Conservation (phyloP, 1,139 yeast genomes). For the Magnusiomyces fungicola region DNA sequence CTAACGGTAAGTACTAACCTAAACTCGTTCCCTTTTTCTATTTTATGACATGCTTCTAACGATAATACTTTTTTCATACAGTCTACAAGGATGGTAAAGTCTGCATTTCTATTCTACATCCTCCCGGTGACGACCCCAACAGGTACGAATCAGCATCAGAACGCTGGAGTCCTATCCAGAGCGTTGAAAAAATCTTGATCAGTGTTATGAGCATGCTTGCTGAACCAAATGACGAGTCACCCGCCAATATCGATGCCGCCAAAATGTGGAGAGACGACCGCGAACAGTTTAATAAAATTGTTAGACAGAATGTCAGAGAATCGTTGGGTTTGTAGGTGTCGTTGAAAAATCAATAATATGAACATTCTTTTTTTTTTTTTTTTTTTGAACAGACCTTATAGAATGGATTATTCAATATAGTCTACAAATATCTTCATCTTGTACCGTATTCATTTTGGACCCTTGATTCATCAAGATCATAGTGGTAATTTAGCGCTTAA, state of each 20-base stretch:
- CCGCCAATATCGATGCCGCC: constrained; percentile 95
- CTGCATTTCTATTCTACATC: constrained; percentile 87
- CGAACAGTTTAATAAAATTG: constrained; percentile 55
- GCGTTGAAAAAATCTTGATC: constrained; percentile 86
- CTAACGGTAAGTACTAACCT: constrained; percentile 58
- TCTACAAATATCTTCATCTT: no score
- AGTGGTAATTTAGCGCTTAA: no score
- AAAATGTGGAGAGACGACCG: constrained; percentile 88
- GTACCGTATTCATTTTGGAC: no score
- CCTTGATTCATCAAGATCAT: no score
- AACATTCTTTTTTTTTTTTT: no score
- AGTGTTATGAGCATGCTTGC: constrained; percentile 72
- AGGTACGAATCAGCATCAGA: constrained; percentile 93
- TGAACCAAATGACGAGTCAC: constrained; percentile 94
- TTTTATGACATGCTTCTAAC: background rate
- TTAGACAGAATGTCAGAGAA: constrained; percentile 55
- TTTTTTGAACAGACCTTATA: no score
- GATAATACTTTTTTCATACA: constrained; percentile 2
- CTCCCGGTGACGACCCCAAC: constrained; percentile 96
- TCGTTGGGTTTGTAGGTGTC: constrained; percentile 44
- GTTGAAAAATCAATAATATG: background rate
- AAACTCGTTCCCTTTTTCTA: background rate
- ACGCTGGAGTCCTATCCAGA: constrained; percentile 96
- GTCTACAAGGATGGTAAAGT: constrained; percentile 90
- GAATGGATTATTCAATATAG: no score